Percentiles rank a stretch among this genome's conserved stretches.
Conservation (phyloP, 2,329 filamentous ascomycete genomes). For the Cladosporium sp. region DNA sequence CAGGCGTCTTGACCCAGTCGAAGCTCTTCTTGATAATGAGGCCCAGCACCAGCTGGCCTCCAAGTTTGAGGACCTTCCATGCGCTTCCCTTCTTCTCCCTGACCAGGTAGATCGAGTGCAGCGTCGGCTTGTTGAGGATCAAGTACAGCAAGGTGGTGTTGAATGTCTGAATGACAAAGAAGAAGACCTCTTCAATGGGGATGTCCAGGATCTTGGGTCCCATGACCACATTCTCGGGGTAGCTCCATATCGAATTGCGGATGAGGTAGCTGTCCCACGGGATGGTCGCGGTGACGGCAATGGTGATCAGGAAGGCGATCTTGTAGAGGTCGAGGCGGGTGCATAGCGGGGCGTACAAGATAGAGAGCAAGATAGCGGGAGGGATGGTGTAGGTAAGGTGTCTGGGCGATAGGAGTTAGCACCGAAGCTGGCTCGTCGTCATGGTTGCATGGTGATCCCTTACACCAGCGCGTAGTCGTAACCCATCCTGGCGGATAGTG, state of each 20-base stretch:
- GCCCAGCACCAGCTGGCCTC: conserved; percentile 54
- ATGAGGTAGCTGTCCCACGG: conserved; percentile 80
- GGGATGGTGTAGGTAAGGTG: conserved; percentile 69
- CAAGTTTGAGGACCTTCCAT: conserved; percentile 45
- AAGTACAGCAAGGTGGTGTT: conserved; percentile 69
- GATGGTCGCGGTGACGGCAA: conserved; percentile 67
- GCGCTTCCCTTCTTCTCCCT: conserved; percentile 39
- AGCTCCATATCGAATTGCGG: conserved; percentile 67
- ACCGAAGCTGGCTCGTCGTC: not conserved
- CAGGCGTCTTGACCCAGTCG: conserved; percentile 47
- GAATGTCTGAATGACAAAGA: conserved; percentile 76
- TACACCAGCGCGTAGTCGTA: conserved; percentile 65
- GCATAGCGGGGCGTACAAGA: conserved; percentile 61
- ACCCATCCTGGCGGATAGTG: conserved; percentile 46
- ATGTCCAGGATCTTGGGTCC: conserved; percentile 65
- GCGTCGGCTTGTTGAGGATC: conserved; percentile 62
- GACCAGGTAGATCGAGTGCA: conserved; percentile 57
- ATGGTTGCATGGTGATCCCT: conserved; percentile 33
- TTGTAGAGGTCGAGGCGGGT: conserved; percentile 64
- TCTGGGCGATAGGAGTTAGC: conserved; percentile 40
- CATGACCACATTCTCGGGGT: conserved; percentile 64
- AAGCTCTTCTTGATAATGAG: conserved; percentile 48
- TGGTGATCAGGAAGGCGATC: conserved; percentile 58
- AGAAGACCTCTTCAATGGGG: conserved; percentile 72
- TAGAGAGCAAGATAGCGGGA: conserved; percentile 58